Evolutionary conservation across 768 basidiomycete species (phyloP), one percentile per base, ranked within the genome.

Genomic region (Tylopilus balloui): DNA sequence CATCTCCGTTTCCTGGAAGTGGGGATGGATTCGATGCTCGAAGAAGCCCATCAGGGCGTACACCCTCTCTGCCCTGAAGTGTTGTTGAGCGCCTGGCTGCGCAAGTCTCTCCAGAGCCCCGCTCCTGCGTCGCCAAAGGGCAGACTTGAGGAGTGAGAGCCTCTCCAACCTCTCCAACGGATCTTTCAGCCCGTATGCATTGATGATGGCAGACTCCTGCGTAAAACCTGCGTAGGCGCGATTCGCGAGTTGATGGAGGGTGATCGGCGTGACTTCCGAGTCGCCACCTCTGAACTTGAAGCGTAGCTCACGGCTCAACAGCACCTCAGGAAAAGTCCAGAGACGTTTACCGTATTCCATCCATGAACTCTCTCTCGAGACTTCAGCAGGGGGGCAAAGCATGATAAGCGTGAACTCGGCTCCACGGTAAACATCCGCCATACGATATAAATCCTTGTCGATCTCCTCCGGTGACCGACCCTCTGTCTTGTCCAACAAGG

Each of bases 1-100:
- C 28, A 59, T 1, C 27, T 55, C 48, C 14, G 50, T 62, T 25
- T 61, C 60, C 29, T 38, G 17, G 14, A 25, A 14, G 17, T 60
- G 34, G 11, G 56, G 63, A 11, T 38, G 23, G 25, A 65, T 63
- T 1, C 53, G 64, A 42, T 62, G 61, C 27, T 54, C 50, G 19
- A 66, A 63, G 37, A 66, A 62, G 3, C 55, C 55, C 64, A 61
- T 61, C 1, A 66, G 52, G 10, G 61, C 52, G 9, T 61, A 64
- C 27, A 66, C 61, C 21, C 48, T 64, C 21, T 62, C 63, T 34
- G 56, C 53, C 35, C 34, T 40, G 40, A 50, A 55, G 41, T 20
- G 8, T 4, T 21, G 13, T 21, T 28, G 1, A 25, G 42, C n/a
- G 2, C n/a, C 35, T 27, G 21, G 35, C 6, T 6, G 14, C 25